phyloP scores from a whole-genome alignment of 306 rosid genomes.

The Psophocarpus tetragonolobus region DNA sequence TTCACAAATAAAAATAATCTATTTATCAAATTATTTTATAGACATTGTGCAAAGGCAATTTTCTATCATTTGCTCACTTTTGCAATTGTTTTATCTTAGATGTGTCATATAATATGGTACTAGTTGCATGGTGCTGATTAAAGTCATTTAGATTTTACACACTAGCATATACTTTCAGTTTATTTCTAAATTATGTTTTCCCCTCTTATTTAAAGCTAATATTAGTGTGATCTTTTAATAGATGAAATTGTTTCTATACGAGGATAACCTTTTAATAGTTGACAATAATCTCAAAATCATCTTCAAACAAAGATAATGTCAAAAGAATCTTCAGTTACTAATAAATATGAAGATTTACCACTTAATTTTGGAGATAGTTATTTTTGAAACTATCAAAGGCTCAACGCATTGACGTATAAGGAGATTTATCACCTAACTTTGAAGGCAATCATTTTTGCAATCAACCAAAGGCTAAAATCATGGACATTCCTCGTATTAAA shows the following conservation, averaged over 20 bases:
- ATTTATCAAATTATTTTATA: neutral
- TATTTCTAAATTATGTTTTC: neutral
- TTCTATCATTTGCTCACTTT: neutral
- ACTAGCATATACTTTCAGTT: neutral
- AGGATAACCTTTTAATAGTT: conserved; percentile 55
- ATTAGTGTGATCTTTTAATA: conserved; percentile 28
- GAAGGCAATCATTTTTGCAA: conserved; percentile 38
- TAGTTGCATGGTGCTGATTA: neutral
- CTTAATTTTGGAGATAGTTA: conserved; percentile 65
- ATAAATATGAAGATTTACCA: conserved; percentile 47
- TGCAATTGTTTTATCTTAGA: neutral
- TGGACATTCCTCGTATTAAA: conserved; percentile 36
- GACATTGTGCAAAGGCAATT: neutral
- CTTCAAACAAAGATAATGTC: conserved; percentile 48
- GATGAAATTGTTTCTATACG: conserved; percentile 58
- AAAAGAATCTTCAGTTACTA: conserved; percentile 41
- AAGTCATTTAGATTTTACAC: neutral
- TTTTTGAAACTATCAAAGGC: conserved; percentile 31
- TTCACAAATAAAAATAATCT: neutral
- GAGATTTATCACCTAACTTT: conserved; percentile 70
- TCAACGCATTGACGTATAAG: conserved; percentile 21
- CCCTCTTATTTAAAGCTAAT: conserved; percentile 12
- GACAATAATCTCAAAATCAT: conserved; percentile 44
- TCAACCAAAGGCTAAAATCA: conserved; percentile 33
- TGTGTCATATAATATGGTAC: neutral